A percentile compares a stretch with the other conserved stretches of the same genome.
These are phyloP conservation scores for Phytophthora citrophthora DNA, from an alignment of 352 stramenopile genomes.

Conservation along the genomic window DNA sequence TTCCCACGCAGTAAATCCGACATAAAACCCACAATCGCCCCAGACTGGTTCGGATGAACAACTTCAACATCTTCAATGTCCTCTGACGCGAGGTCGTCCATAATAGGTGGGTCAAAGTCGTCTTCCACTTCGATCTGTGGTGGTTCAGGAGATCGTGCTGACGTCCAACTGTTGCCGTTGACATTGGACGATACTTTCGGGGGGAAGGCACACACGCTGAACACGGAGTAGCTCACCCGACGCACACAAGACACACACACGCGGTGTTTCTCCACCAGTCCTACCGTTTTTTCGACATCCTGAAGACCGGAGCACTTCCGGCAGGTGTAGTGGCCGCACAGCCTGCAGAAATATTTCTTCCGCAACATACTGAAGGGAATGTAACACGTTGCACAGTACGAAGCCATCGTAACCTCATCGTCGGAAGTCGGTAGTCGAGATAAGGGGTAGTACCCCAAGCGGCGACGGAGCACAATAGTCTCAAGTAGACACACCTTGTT, in stretches of 20 bases:
- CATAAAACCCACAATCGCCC: conserved; percentile 27
- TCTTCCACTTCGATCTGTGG: conserved; percentile 28
- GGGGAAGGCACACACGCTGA: conserved; percentile 38
- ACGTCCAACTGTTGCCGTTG: conserved; percentile 33
- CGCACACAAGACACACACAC: conserved; percentile 57
- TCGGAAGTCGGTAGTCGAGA: conserved; percentile 29
- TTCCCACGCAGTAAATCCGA: conserved; percentile 28
- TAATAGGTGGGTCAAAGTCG: conserved; percentile 39
- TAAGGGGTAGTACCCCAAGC: conserved; percentile 59
- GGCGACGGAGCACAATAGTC: conserved; percentile 51
- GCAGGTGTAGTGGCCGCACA: conserved; percentile 64
- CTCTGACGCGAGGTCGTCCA: conserved; percentile 44
- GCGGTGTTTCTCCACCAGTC: conserved; percentile 47
- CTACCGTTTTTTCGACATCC: conserved; percentile 53
- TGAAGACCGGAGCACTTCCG: conserved; percentile 56
- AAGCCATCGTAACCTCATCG: conserved; percentile 27
- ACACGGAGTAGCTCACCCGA: conserved; percentile 61
- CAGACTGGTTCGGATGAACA: conserved; percentile 19
- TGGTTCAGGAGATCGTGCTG: conserved; percentile 18
- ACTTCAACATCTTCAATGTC: conserved; percentile 47
- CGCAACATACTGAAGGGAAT: conserved; percentile 54
- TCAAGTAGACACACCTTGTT: conserved; percentile 47
- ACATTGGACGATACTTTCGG: conserved; percentile 30
- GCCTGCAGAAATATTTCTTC: conserved; percentile 57
- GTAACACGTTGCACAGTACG: conserved; percentile 54